Evolutionary conservation across 306 rosid species (phyloP).

Genomic region (Lathyrus oleraceus): DNA sequence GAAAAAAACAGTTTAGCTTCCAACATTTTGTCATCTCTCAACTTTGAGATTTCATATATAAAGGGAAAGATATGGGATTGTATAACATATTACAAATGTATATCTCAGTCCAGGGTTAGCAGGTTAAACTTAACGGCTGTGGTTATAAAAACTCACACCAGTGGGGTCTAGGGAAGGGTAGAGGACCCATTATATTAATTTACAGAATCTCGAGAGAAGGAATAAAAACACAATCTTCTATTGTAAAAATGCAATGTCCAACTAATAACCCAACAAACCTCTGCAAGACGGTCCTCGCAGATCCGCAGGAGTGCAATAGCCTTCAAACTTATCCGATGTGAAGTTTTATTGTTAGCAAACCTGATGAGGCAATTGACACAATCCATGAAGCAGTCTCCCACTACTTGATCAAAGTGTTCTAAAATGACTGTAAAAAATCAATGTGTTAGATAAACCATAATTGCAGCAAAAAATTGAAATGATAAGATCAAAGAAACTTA

Average conservation of each 20-base stretch:
- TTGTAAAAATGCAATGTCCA: slow-evolving; percentile 30
- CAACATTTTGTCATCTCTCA: slow-evolving; percentile 7
- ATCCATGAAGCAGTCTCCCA: slow-evolving; percentile 99
- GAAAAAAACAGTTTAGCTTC: slow-evolving; percentile 8
- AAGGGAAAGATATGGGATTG: slow-evolving; percentile 7
- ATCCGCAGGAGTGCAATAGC: slow-evolving; percentile 98
- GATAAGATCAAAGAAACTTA: slow-evolving; percentile 31
- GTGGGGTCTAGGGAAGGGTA: background rate
- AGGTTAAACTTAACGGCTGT: background rate
- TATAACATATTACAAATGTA: slow-evolving; percentile 12
- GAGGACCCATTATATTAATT: slow-evolving; percentile 8
- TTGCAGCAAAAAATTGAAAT: slow-evolving; percentile 31
- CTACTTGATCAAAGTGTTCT: slow-evolving; percentile 99
- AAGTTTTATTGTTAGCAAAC: slow-evolving; percentile 89
- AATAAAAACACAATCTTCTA: background rate
- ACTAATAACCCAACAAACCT: slow-evolving; percentile 66
- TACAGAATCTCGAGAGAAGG: slow-evolving; percentile 5
- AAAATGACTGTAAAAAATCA: slow-evolving; percentile 82
- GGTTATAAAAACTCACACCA: background rate
- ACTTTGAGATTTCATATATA: slow-evolving; percentile 18
- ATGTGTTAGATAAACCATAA: slow-evolving; percentile 48
- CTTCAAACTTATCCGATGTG: slow-evolving; percentile 96
- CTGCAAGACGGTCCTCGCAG: slow-evolving; percentile 99
- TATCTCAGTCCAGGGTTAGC: slow-evolving; percentile 3
- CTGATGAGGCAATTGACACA: slow-evolving; percentile 99